phyloP scores from a whole-genome alignment of 768 basidiomycete species.

The Myochromella boudieri region DNA sequence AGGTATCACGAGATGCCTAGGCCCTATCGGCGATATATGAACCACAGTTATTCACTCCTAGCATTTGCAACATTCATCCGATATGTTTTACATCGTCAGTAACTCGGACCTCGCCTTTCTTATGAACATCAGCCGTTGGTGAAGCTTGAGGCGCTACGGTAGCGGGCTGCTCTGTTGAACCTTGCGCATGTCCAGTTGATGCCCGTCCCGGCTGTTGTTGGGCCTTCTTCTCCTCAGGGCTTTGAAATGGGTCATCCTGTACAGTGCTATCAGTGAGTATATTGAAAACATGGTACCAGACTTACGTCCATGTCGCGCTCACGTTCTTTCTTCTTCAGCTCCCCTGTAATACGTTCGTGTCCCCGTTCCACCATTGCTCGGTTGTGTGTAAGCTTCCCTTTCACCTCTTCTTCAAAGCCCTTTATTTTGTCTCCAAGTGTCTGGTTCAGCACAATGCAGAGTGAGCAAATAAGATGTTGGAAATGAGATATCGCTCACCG shows the following conservation, averaged over 20 bases:
- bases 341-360: conserved; percentile 30
- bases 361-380: conserved; percentile 26
- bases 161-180: conserved; percentile 26
- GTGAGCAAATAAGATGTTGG: neutral
- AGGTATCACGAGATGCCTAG: too few relatives aligned
- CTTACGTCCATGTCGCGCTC: conserved; percentile 23
- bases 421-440: conserved; percentile 29
- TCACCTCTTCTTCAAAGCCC: conserved; percentile 32
- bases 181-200: conserved; percentile 1
- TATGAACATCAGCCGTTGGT: conserved; percentile 21
- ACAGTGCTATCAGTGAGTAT: too few relatives aligned
- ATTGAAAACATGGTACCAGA: too few relatives aligned
- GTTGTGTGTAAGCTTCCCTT: conserved; percentile 32
- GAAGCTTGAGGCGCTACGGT: conserved; percentile 28
- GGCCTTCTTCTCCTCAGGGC: conserved; percentile 17
- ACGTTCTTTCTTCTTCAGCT: conserved; percentile 28
- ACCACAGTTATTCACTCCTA: too few relatives aligned
- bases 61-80: too few relatives aligned
- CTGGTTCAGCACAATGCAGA: conserved; percentile 16
- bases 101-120: conserved; percentile 20
- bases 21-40: too few relatives aligned
- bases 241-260: too few relatives aligned
- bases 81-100: conserved; percentile 17
- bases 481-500: conserved; percentile 26
- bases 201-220: neutral